A percentile compares a stretch with the other conserved stretches of the same genome.
Conservation (phyloP, 2,329 filamentous ascomycete genomes). For the Colletotrichum shisoi region DNA sequence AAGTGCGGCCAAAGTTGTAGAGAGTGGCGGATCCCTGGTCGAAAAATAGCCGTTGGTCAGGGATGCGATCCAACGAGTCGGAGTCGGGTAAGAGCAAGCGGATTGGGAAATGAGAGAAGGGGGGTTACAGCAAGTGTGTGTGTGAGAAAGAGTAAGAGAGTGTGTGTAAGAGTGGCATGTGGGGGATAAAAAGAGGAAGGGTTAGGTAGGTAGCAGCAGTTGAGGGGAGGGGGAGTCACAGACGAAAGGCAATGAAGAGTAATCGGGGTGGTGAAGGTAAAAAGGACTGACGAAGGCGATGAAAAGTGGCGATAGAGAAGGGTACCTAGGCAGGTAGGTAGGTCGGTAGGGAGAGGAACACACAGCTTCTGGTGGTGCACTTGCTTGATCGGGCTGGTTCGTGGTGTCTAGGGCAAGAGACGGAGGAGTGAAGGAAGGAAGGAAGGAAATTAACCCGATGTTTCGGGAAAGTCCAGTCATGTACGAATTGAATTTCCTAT, state of each 20-base stretch:
- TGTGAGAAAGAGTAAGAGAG: not conserved
- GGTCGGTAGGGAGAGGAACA: no score
- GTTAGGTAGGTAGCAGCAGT: no score
- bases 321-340: no score
- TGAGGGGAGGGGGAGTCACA: no score
- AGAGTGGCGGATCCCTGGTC: not conserved
- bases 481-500: not conserved
- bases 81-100: not conserved
- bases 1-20: not conserved
- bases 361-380: no score
- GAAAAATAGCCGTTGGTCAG: constrained; percentile 3
- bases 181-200: no score
- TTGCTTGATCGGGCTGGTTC: not conserved
- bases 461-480: constrained; percentile 15
- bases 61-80: not conserved
- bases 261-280: no score
- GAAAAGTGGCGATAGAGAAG: no score
- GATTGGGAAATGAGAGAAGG: not conserved
- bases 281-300: no score
- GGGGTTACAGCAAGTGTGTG: not conserved
- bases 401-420: not conserved
- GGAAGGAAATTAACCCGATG: constrained; percentile 18
- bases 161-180: no score
- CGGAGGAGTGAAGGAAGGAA: constrained; percentile 2
- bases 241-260: no score